Evolutionary conservation across 176 grass and related monocot species (phyloP), one percentile per base, ranked within the genome.

Genomic region (Carex kokanica): DNA sequence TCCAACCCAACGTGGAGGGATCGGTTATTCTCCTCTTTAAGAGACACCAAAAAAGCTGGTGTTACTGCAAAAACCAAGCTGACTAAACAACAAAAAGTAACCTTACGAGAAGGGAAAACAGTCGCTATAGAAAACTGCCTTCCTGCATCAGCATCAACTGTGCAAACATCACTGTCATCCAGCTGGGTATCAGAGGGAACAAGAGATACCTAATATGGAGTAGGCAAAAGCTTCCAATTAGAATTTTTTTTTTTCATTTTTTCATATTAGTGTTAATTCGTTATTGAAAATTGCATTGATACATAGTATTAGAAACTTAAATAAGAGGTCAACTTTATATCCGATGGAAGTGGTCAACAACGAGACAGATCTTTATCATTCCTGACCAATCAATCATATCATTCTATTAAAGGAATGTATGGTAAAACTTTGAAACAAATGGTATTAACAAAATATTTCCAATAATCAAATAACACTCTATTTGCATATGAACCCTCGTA

Each of bases 61-160:
- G 40, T 49, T 49, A 73, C 68, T 73, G 38, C 43, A 53, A 75
- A 29, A 75, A 27, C 47, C 72, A 53, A 27, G 15, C 8, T 75
- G 47, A 75, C 43, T 54, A 52, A 40, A 75, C 13, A 75, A 53
- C 47, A 75, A 75, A 52, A 54, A 70, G 43, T 31, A 82, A 98
- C 92, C 90, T 90, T 90, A 60, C 20, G 60, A 15, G 92, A 95
- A 31, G 92, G 84, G 58, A 86, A 90, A 88, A 93, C 87, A 70
- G 74, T 88, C 34, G 95, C 95, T 87, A 87, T 66, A 87, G 91
- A 85, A 89, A 98, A 98, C 66, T 87, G 86, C 32, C 58, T 81
- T 31, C 90, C 91, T 82, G 85, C 66, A 89, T 86, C 88, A 52
- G 20, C 78, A 64, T 78, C 82, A 70, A 38, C 60, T 3, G 87